A percentile compares a stretch with the other conserved stretches of the same genome.
Evolutionary conservation across 2,329 filamentous ascomycete genomes (phyloP).

Genomic region (Phaeophleospora eucalypticola): DNA sequence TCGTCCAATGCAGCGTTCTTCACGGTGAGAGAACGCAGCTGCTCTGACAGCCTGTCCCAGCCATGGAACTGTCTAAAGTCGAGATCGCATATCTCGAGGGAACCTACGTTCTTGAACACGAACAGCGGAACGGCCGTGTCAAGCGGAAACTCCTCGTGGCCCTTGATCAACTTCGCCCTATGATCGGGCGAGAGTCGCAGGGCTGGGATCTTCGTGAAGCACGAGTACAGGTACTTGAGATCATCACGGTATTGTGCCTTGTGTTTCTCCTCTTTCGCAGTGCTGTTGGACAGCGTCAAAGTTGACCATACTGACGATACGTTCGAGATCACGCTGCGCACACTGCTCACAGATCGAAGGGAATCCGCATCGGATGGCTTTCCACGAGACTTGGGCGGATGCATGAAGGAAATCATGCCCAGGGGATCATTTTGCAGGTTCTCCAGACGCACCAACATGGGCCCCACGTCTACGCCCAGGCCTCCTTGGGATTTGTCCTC

Average conservation of each 20-base stretch:
- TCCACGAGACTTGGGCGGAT: conserved; percentile 74
- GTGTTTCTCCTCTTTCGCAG: conserved; percentile 81
- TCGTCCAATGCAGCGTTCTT: conserved; percentile 87
- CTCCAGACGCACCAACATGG: conserved; percentile 93
- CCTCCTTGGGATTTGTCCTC: conserved; percentile 83
- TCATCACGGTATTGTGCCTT: conserved; percentile 82
- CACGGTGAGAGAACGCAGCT: conserved; percentile 81
- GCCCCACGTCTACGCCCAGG: conserved; percentile 80
- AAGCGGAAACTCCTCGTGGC: conserved; percentile 96
- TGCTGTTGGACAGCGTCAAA: conserved; percentile 76
- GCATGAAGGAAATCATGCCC: conserved; percentile 94
- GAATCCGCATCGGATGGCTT: conserved; percentile 80
- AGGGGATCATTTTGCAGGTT: conserved; percentile 86
- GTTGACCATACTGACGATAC: conserved; percentile 93
- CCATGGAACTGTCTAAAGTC: conserved; percentile 97
- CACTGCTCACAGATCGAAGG: conserved; percentile 91
- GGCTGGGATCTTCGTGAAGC: conserved; percentile 96
- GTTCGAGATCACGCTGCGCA: conserved; percentile 94
- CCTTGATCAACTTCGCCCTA: conserved; percentile 81
- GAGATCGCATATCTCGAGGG: conserved; percentile 88
- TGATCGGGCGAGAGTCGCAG: conserved; percentile 87
- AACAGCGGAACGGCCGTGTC: conserved; percentile 96
- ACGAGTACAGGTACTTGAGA: conserved; percentile 92
- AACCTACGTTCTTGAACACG: conserved; percentile 93
- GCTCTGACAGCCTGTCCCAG: conserved; percentile 91